Conservation (phyloP, 2,329 filamentous ascomycete genomes). For the Botrytis sinoallii region DNA sequence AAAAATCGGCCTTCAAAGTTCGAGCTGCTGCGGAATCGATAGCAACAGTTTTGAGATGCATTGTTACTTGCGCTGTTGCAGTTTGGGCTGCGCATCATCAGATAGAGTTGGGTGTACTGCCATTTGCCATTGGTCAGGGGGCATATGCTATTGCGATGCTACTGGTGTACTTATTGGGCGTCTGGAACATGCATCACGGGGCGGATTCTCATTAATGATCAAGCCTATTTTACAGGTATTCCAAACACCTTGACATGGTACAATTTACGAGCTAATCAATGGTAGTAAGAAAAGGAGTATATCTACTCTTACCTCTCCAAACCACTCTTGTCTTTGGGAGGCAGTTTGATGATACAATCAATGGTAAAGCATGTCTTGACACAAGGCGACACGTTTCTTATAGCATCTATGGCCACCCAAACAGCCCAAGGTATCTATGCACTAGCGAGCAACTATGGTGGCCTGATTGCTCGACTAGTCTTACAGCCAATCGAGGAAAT, state of each 20-base stretch:
- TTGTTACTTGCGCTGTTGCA: conserved; percentile 69
- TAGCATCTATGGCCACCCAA: conserved; percentile 73
- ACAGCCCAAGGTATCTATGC: conserved; percentile 88
- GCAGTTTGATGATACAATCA: conserved; percentile 84
- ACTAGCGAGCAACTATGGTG: conserved; percentile 90
- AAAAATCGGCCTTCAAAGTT: conserved; percentile 73
- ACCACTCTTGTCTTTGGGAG: conserved; percentile 67
- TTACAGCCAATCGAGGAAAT: conserved; percentile 96
- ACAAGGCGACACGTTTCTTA: conserved; percentile 87
- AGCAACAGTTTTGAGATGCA: conserved; percentile 75
- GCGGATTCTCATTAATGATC: conserved; percentile 68
- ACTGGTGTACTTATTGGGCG: conserved; percentile 64
- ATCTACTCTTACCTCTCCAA: conserved; percentile 55
- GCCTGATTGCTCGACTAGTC: conserved; percentile 79
- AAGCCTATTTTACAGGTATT: conserved; percentile 39
- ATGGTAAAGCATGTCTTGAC: conserved; percentile 90
- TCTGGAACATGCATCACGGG: conserved; percentile 53
- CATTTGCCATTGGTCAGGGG: conserved; percentile 85
- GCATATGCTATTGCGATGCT: conserved; percentile 69
- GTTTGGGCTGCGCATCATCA: conserved; percentile 56
- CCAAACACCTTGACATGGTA: neutral
- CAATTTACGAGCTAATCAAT: neutral
- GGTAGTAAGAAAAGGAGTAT: conserved; percentile 25
- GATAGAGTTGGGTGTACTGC: conserved; percentile 68
- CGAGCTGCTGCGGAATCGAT: conserved; percentile 80